Evolutionary conservation across 495 filamentous ascomycete genomes (phyloP).

Genomic region (Talaromyces trachyspermus): DNA sequence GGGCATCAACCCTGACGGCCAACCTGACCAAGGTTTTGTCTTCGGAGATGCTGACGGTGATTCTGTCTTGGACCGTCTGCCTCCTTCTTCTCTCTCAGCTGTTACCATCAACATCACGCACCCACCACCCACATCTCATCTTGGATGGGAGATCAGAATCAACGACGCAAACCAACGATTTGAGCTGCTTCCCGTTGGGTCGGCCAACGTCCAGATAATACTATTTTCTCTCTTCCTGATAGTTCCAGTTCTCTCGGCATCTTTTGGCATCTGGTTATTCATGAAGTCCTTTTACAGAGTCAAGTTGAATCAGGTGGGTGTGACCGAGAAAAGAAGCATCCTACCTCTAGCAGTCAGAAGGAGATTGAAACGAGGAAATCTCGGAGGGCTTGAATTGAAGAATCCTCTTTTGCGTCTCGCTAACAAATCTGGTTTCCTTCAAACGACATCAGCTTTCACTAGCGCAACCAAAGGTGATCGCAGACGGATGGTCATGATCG

Average conservation of each 20-base stretch:
- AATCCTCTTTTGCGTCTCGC: slow-evolving; percentile 27
- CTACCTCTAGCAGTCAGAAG: slow-evolving; percentile 30
- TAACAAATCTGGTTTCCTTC: slow-evolving; percentile 38
- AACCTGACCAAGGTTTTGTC: slow-evolving; percentile 52
- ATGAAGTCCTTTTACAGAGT: slow-evolving; percentile 62
- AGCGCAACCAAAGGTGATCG: slow-evolving; percentile 32
- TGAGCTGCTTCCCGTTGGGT: slow-evolving; percentile 46
- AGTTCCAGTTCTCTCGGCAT: slow-evolving; percentile 45
- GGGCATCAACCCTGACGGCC: slow-evolving; percentile 60
- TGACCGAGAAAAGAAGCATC: slow-evolving; percentile 41
- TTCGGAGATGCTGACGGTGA: slow-evolving; percentile 57
- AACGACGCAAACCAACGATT: slow-evolving; percentile 50
- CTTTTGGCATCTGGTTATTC: slow-evolving; percentile 49
- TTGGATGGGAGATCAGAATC: slow-evolving; percentile 49
- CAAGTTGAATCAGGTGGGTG: slow-evolving; percentile 62
- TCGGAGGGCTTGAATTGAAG: slow-evolving; percentile 16
- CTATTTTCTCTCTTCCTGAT: slow-evolving; percentile 52
- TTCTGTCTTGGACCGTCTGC: slow-evolving; percentile 54
- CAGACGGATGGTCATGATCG: slow-evolving; percentile 53
- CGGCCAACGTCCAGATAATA: slow-evolving; percentile 47
- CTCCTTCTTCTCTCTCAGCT: slow-evolving; percentile 49
- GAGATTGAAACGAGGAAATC: slow-evolving; percentile 16
- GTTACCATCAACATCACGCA: slow-evolving; percentile 56
- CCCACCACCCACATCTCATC: slow-evolving; percentile 44
- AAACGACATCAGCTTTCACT: slow-evolving; percentile 35